Evolutionary conservation across 1,139 yeast species (phyloP), one percentile per base, ranked within the genome.

Genomic region (Geotrichum klebahnii): DNA sequence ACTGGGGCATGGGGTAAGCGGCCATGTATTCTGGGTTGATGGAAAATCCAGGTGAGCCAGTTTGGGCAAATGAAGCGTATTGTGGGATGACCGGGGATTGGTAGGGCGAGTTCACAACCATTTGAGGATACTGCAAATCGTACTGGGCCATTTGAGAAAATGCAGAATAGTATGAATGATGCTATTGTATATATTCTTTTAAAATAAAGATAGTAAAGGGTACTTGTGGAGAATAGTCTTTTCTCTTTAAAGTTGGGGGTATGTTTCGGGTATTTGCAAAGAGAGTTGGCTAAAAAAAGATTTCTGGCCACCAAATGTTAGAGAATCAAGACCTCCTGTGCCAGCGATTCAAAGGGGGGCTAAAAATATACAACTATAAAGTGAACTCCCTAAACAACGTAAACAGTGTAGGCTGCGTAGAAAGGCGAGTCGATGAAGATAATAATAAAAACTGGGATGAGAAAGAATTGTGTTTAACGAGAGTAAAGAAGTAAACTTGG

Each of bases 61-160:
- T 35, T 14, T 40, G 29, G 17, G 46, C n/a, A 16, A 16, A 32
- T 12, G 12, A 32, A 16, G 46, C 20, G 10, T 6, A 14, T 12
- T 40, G 43, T 8, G 47, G 24, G 6, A 10, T 10, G 29, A 16
- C 51, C 48, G 9, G 48, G 46, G 4, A 44, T 35, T 36, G 42
- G 29, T 10, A 32, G 24, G 35, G 26, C 14, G 44, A 12, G 2
- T 23, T 19, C 22, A n/a, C 20, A 9, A 84, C 68, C 74, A 84
- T 73, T 14, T 84, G 78, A 12, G 82, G 62, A 54, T 58, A 66
- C 46, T 63, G 69, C 60, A 67, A 57, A 48, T 67, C 71, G 55
- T 62, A 65, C 48, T 62, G 66, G 19, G 64, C 54, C 62, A 63
- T 61, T 51, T 60, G 14, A 14, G 36, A 26, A 41, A 8, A 4